Conservation (phyloP, 2,329 filamentous ascomycete genomes). For the Parasarocladium wereldwijsianum region DNA sequence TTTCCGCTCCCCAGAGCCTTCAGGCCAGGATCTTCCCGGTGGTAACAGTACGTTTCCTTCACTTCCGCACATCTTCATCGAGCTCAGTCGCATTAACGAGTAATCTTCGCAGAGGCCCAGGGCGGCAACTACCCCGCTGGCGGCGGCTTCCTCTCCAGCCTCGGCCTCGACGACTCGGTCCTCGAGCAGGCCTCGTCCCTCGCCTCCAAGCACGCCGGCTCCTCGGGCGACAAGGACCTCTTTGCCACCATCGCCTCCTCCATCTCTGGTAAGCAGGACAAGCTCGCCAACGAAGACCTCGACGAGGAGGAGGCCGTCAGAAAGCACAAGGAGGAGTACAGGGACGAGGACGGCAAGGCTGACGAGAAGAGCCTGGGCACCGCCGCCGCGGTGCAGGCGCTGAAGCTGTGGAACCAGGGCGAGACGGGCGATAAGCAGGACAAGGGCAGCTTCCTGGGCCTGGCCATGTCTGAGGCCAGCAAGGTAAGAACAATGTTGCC, state of each 20-base stretch:
- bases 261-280: constrained; percentile 33
- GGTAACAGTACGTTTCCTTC: constrained; percentile 14
- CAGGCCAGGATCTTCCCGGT: constrained; percentile 5
- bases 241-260: constrained; percentile 33
- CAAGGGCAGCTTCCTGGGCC: constrained; percentile 67
- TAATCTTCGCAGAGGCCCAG: constrained; percentile 14
- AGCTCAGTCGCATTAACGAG: no score
- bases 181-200: constrained; percentile 30
- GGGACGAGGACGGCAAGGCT: constrained; percentile 29
- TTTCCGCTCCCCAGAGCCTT: no score
- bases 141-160: constrained; percentile 20
- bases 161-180: constrained; percentile 30
- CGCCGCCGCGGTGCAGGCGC: constrained; percentile 66
- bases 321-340: constrained; percentile 64
- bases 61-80: no score
- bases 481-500: constrained; percentile 35
- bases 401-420: constrained; percentile 62
- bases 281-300: constrained; percentile 30
- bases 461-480: constrained; percentile 79
- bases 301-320: constrained; percentile 49
- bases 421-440: constrained; percentile 33
- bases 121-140: constrained; percentile 17
- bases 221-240: constrained; percentile 29
- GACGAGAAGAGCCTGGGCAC: constrained; percentile 44
- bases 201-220: constrained; percentile 30